Base-by-base conservation (phyloP, 805 yeast species). In the Candida koratica region DNA sequence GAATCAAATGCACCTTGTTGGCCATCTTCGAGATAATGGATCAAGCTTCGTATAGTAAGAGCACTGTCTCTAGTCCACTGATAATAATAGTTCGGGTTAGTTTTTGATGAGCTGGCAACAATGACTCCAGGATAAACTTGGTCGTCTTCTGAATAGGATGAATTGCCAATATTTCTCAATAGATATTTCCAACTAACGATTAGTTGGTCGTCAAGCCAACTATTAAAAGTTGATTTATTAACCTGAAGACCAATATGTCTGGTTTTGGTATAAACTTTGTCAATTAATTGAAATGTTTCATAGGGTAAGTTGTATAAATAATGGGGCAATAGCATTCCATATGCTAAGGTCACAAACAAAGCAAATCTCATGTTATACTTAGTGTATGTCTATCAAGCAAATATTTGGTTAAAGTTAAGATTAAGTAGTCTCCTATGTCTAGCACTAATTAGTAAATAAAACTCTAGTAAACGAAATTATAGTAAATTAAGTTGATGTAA, bases 21-120 rank as follows among this genome's bases (percentile, higher is more conserved):
- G n/a, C 9, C 18, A 24, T 80, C 84, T 19, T 66, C 66, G 42
- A 79, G 61, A 45, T 67, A 64, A 37, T 76, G 72, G 4, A 83
- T 66, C 32, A 90, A 60, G 0, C 94, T 68, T 38, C 75, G 74
- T 27, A 82, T 69, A 0, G 95, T 79, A 34, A 90, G 73, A 0
- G 96, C 96, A 20, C 88, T 78, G 56, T 90, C 97, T 53, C 97
- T 71, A 4, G 77, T 71, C 97, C 97, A 90, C 53, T 84, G 95
- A 51, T 73, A 90, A 51, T 77, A 88, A 58, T 90, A 90, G 58
- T 90, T 73, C 1, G 97, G 97, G 16, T 67, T 45, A 0, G 35
- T 5, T 35, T 57, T 73, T 1, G 95, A 86, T 6, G 96, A 95
- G 6, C 93, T 79, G 1, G 97, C 97, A 45, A 89, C 70, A 4